phyloP scores from a whole-genome alignment of 495 filamentous ascomycete genomes.

The Pseudevernia furfuracea region DNA sequence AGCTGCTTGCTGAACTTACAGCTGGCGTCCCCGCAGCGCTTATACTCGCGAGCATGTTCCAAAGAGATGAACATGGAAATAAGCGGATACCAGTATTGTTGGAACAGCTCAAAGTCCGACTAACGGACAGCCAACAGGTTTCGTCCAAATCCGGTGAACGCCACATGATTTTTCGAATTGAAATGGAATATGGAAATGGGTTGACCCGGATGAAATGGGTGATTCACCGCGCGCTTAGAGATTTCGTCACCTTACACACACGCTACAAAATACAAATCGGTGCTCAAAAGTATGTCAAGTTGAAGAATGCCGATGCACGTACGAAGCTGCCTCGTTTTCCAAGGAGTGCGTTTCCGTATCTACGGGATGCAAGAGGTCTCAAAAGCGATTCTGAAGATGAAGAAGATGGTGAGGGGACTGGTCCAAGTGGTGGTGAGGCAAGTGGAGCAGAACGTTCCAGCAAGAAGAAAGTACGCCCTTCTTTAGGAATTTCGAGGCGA shows the following conservation, averaged over 20 bases:
- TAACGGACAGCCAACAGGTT: conserved; percentile 66
- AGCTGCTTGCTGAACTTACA: conserved; percentile 89
- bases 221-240: conserved; percentile 74
- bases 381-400: conserved; percentile 78
- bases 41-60: conserved; percentile 93
- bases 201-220: conserved; percentile 96
- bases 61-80: conserved; percentile 92
- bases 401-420: conserved; percentile 49
- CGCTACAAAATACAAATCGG: conserved; percentile 80
- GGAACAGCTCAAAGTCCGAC: conserved; percentile 85
- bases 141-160: conserved; percentile 59
- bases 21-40: conserved; percentile 86
- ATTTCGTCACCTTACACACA: conserved; percentile 88
- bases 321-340: conserved; percentile 82
- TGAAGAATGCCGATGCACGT: conserved; percentile 46
- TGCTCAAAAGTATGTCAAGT: conserved; percentile 69
- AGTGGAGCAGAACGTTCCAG: conserved; percentile 49
- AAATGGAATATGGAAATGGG: conserved; percentile 93
- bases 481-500: conserved; percentile 45
- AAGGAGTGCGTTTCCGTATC: conserved; percentile 82
- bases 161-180: conserved; percentile 82
- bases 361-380: conserved; percentile 72
- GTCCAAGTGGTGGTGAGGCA: conserved; percentile 48
- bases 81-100: conserved; percentile 88
- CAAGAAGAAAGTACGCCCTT: conserved; percentile 59